Percentiles rank a stretch among this genome's conserved stretches.
phyloP scores from a whole-genome alignment of 371 early-diverging fungal species.

The Dichotomocladium elegans region DNA sequence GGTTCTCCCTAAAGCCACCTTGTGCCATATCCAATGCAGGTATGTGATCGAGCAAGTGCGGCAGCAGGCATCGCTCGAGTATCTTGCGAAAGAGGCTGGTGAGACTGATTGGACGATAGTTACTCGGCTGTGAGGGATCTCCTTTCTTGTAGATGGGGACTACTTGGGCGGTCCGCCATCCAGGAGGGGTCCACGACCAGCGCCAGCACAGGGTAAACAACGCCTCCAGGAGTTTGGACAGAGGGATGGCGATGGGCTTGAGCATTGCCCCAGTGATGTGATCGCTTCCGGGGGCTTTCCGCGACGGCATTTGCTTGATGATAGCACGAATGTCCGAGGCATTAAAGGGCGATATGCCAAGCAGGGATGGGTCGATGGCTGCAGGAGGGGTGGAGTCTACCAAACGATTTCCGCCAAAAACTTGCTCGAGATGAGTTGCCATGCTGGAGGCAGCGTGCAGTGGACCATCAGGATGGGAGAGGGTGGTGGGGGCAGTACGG shows the following conservation, averaged over 20 bases:
- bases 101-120: conserved; percentile 15
- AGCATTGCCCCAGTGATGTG: conserved; percentile 25
- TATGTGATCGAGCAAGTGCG: background rate
- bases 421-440: conserved; percentile 3
- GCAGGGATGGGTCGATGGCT: background rate
- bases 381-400: background rate
- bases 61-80: conserved; percentile 7
- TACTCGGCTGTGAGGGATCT: background rate
- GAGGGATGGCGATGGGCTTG: background rate
- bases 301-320: background rate
- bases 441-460: conserved; percentile 2
- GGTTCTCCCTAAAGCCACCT: conserved; percentile 11
- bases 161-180: conserved; percentile 22
- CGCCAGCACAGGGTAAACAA: conserved; percentile 19
- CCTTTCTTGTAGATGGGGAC: conserved; percentile 23
- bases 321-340: background rate
- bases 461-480: conserved; percentile 10
- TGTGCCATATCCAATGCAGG: conserved; percentile 14
- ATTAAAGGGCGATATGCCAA: too few species aligned
- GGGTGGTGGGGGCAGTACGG: background rate
- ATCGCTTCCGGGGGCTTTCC: conserved; percentile 21
- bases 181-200: conserved; percentile 12
- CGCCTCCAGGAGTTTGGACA: conserved; percentile 1
- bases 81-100: conserved; percentile 11
- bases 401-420: conserved; percentile 4